Evolutionary conservation across 2,329 filamentous ascomycete species (phyloP), one percentile per base, ranked within the genome.

Genomic region (Calonectria multiphialidica): DNA sequence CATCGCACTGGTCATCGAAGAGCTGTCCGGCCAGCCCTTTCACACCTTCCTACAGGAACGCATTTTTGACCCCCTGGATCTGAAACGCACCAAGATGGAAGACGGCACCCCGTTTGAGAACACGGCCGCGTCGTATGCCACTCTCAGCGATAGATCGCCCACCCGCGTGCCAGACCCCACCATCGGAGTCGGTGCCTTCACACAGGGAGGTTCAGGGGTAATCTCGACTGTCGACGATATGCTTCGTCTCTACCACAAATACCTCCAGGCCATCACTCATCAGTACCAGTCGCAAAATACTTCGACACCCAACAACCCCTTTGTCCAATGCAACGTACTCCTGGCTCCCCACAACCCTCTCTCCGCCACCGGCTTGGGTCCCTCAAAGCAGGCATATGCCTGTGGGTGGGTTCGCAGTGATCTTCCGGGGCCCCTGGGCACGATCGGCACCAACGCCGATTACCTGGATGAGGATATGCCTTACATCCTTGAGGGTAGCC

Each of bases 181-280:
- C 15, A 50, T 65, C 10, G 62, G 44, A 1, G 62, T 47, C 9
- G 62, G 62, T 2, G 21, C 37, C 30, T 65, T 65, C 35, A 15
- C 44, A 5, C 42, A 65, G 25, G 62, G 62, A n/a, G n/a, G 28
- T 13, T 65, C 62, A 28, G 62, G 62, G 44, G 62, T 65, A 21
- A 37, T 65, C 2, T 65, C 62, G 7, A 65, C 62, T n/a, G 50
- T 65, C 21, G 62, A 65, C 30, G 62, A 65, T 10, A 65, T 65
- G 62, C 62, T 65, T 2, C n/a, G 16, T 9, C 62, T 65, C 42
- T 65, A 50, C 33, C 62, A 49, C 44, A 50, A 18, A n/a, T 65
- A 65, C 23, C 28, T 65, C 6, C 7, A n/a, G 21, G 62, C 62
- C 30, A 65, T 65, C 30, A 50, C 28, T 18, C 44, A 65, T n/a